phyloP scores from a whole-genome alignment of 208 protist genomes.

The Trypanosomatidae sp. region DNA sequence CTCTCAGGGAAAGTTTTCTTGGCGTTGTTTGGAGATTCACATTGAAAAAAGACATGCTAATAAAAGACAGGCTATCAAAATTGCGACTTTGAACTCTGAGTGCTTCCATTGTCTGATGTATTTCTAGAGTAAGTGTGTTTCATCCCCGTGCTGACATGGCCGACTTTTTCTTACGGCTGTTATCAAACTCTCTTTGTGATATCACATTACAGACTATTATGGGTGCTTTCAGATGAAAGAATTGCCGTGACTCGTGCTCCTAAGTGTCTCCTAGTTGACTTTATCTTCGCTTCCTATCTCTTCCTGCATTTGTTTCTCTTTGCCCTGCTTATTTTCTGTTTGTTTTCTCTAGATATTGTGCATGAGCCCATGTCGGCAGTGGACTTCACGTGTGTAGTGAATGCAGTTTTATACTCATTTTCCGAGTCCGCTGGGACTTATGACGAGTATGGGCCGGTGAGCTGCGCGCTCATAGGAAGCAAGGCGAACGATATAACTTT shows the following conservation, averaged over 20 bases:
- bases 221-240: background rate
- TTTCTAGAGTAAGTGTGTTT: background rate
- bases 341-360: background rate
- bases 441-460: slow-evolving; percentile 54
- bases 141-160: background rate
- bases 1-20: background rate
- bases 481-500: slow-evolving; percentile 36
- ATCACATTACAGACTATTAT: background rate
- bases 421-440: slow-evolving; percentile 39
- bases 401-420: slow-evolving; percentile 53
- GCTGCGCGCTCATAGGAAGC: slow-evolving; percentile 62
- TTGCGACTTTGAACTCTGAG: background rate
- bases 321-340: background rate
- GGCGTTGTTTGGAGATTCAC: background rate
- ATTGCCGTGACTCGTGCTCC: background rate
- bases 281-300: background rate
- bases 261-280: background rate
- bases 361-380: slow-evolving; percentile 9
- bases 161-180: background rate
- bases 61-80: background rate
- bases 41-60: background rate
- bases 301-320: background rate
- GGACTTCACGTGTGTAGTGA: slow-evolving; percentile 52
- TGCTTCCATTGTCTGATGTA: background rate
- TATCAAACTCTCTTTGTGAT: slow-evolving; percentile 2